Base-by-base conservation (phyloP, 768 basidiomycete genomes). In the Crucibulum laeve region DNA sequence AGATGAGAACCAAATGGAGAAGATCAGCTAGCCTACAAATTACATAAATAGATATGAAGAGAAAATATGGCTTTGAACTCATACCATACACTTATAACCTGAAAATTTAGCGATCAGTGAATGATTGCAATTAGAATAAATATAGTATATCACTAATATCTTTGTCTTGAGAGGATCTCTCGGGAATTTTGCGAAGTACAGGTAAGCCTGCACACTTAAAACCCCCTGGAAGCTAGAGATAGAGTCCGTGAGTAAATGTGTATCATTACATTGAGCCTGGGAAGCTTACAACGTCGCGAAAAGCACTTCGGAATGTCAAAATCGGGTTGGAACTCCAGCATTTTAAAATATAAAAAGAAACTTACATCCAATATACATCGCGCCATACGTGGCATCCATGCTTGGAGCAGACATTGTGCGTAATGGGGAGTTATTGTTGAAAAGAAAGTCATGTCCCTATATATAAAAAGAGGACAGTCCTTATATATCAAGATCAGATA, bases 191-290 rank as follows among this genome's bases (percentile, higher is more conserved):
- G 7, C 36, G 17, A n/a, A 37, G 19, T 37, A 37, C 7, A 18
- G 8, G 36, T n/a, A 37, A n/a, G 36, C 19, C 36, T 37, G 36
- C 7, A 37, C 36, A 7, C 8, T 37, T 17, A 37, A 21, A 18
- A 37, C 36, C 7, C 36, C 36, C 17, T 37, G 36, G 17, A 37
- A 37, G 36, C 36, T 37, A 37, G 19, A 37, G 36, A 21, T 18
- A 8, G 17, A 7, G 36, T 18, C 8, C 17, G 8, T 7, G 30
- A 32, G n/a, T n/a, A 32, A 32, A 32, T 32, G 30, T n/a, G n/a
- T n/a, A n/a, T n/a, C n/a, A n/a, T n/a, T n/a, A n/a, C n/a, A n/a
- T n/a, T n/a, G n/a, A n/a, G n/a, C n/a, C n/a, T n/a, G n/a, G n/a
- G n/a, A n/a, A 8, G 28, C 28, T 30, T 30, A 30, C 28, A 30